Evolutionary conservation across 1,284 basidiomycete genomes (phyloP).

Genomic region (Puccinia coronata): DNA sequence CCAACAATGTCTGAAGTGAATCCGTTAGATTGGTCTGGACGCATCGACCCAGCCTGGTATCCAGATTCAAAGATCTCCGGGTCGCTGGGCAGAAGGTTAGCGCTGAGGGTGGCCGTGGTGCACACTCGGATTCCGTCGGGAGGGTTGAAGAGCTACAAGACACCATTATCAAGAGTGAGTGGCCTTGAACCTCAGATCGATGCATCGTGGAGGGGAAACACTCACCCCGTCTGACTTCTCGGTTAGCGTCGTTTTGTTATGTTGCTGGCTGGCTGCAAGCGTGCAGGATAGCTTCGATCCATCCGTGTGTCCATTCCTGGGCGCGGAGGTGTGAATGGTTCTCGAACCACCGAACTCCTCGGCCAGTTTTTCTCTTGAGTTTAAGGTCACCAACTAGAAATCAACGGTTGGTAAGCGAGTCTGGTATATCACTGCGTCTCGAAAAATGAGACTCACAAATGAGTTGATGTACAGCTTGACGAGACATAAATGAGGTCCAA

Average conservation of each 20-base stretch:
- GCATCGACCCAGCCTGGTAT: not conserved
- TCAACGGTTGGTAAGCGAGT: too few species aligned
- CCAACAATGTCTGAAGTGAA: conserved; percentile 42
- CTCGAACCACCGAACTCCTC: conserved; percentile 21
- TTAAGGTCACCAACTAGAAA: conserved; percentile 21
- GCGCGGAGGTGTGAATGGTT: conserved; percentile 22
- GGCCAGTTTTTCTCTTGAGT: conserved; percentile 32
- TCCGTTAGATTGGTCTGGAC: conserved; percentile 29
- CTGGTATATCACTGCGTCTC: not conserved
- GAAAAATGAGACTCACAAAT: conserved; percentile 42
- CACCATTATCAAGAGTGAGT: too few species aligned
- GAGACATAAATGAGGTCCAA: conserved; percentile 50
- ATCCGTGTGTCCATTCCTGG: conserved; percentile 3
- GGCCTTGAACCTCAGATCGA: too few species aligned
- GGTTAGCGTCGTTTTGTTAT: not conserved
- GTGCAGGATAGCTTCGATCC: conserved; percentile 2
- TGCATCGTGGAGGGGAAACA: too few species aligned
- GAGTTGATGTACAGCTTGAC: conserved; percentile 53
- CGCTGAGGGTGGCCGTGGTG: conserved; percentile 38
- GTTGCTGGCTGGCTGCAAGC: not conserved
- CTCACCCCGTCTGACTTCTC: not conserved
- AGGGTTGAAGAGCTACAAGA: not conserved
- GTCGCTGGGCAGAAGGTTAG: not conserved
- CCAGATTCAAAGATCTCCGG: not conserved
- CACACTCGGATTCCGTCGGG: conserved; percentile 25